Conservation (phyloP, 768 basidiomycete species). For the Leccinum truebloodii region DNA sequence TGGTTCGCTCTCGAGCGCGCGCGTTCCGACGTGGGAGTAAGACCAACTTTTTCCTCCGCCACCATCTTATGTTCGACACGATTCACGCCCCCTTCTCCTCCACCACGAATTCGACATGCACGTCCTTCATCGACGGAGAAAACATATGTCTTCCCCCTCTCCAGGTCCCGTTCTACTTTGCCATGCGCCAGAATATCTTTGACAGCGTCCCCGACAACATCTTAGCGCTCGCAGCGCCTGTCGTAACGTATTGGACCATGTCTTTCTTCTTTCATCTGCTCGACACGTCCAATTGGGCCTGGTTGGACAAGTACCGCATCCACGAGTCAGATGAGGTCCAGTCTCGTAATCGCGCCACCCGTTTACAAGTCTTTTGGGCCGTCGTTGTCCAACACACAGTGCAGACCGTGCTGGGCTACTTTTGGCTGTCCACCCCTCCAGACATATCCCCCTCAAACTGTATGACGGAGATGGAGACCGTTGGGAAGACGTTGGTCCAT, state of each 20-base stretch:
- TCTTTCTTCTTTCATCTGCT: slow-evolving; percentile 81
- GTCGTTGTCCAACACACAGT: slow-evolving; percentile 85
- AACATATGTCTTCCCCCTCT: slow-evolving; percentile 38
- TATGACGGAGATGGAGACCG: slow-evolving; percentile 42
- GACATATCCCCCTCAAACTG: slow-evolving; percentile 37
- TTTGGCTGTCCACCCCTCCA: slow-evolving; percentile 58
- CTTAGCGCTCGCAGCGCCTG: slow-evolving; percentile 70
- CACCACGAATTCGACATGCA: slow-evolving; percentile 40
- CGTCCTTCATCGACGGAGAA: slow-evolving; percentile 34
- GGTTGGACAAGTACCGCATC: slow-evolving; percentile 82
- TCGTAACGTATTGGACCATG: slow-evolving; percentile 82
- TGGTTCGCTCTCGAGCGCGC: no score
- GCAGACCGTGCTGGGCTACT: slow-evolving; percentile 75
- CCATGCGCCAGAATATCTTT: slow-evolving; percentile 46
- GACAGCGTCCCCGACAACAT: slow-evolving; percentile 65
- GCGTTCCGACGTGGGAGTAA: slow-evolving; percentile 7
- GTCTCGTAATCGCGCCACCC: slow-evolving; percentile 72
- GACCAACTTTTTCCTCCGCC: background rate
- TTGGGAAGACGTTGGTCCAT: slow-evolving; percentile 42
- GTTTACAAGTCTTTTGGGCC: slow-evolving; percentile 68
- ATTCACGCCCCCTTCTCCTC: slow-evolving; percentile 9
- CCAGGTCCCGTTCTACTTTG: slow-evolving; percentile 58
- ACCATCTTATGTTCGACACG: slow-evolving; percentile 18
- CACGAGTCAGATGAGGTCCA: slow-evolving; percentile 85
- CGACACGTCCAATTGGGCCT: slow-evolving; percentile 74